Evolutionary conservation across 2,329 filamentous ascomycete genomes (phyloP).

Genomic region (Exophiala dermatitidis): DNA sequence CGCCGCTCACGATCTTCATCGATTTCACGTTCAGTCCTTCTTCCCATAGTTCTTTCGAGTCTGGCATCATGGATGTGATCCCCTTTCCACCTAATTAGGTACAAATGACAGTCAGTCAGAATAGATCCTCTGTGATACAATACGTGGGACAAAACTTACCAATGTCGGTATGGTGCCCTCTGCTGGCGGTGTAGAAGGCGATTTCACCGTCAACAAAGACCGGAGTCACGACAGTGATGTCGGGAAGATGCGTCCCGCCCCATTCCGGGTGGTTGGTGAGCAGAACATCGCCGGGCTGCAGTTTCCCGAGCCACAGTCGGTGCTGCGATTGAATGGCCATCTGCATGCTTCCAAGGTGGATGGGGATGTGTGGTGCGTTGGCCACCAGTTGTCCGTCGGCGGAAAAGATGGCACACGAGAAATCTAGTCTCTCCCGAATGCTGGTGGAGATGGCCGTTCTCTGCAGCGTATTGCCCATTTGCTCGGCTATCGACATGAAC

Average conservation of each 20-base stretch:
- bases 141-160: conserved; percentile 26
- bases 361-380: conserved; percentile 68
- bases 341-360: conserved; percentile 78
- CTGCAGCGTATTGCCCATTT: conserved; percentile 71
- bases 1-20: conserved; percentile 32
- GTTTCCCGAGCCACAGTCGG: conserved; percentile 63
- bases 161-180: conserved; percentile 67
- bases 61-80: conserved; percentile 35
- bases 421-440: conserved; percentile 72
- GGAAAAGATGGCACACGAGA: conserved; percentile 75
- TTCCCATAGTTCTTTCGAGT: conserved; percentile 42
- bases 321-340: conserved; percentile 73
- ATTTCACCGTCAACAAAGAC: conserved; percentile 65
- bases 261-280: conserved; percentile 73
- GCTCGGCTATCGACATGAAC: conserved; percentile 80
- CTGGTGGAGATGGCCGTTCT: conserved; percentile 76
- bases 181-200: conserved; percentile 69
- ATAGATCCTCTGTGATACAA: too few relatives aligned
- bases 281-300: conserved; percentile 69
- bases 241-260: conserved; percentile 71
- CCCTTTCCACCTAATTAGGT: too few relatives aligned
- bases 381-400: conserved; percentile 64
- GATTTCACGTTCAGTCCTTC: conserved; percentile 43
- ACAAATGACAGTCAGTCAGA: too few relatives aligned
- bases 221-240: conserved; percentile 70